Percentiles rank a stretch among this genome's conserved stretches.
phyloP scores from a whole-genome alignment of 345 rosid genomes.

The Populus pruinosa region DNA sequence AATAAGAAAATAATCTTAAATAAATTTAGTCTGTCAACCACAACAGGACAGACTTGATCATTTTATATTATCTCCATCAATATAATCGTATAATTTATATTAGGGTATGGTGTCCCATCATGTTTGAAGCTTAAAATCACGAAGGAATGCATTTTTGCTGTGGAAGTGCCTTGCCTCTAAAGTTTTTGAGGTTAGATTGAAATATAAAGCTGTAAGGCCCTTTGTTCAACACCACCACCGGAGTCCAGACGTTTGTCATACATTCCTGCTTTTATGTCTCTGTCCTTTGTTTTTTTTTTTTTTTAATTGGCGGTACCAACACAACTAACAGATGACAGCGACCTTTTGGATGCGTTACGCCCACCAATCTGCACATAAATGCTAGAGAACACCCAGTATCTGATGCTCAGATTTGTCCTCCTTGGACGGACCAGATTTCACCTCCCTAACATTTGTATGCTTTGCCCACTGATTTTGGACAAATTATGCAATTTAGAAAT shows the following conservation, averaged over 20 bases:
- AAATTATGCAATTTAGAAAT: too few species aligned
- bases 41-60: accelerated
- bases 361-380: constrained; percentile 25
- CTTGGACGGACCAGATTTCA: constrained; percentile 44
- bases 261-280: constrained; percentile 19
- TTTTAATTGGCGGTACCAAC: constrained; percentile 22
- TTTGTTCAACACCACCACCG: neutral
- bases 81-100: too few species aligned
- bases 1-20: too few species aligned
- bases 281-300: constrained; percentile 5
- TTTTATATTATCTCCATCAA: too few species aligned
- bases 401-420: constrained; percentile 42
- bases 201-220: neutral
- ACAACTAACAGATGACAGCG: constrained; percentile 59
- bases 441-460: neutral
- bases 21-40: too few species aligned
- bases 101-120: neutral
- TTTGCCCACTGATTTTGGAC: neutral
- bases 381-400: constrained; percentile 26
- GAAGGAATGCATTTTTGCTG: neutral
- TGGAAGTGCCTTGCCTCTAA: neutral
- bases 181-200: neutral
- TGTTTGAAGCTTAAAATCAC: neutral
- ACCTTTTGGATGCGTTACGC: constrained; percentile 36
- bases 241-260: constrained; percentile 9